phyloP scores from a whole-genome alignment of 73 alveolate species.

The Effrenium voratum region DNA sequence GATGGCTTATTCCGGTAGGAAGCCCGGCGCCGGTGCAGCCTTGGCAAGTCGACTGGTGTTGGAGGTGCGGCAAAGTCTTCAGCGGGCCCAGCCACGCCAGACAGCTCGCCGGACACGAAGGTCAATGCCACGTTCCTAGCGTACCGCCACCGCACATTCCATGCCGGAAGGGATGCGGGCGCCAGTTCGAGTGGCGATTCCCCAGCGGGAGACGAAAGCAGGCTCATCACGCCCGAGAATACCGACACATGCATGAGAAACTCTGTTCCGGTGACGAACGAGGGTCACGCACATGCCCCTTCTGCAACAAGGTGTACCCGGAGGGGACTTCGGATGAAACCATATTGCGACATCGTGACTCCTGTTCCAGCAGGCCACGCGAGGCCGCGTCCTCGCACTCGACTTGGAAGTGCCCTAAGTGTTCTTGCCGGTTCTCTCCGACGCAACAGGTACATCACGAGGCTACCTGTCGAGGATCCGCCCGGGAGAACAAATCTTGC shows the following conservation, averaged over 20 bases:
- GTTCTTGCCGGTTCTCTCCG: not conserved
- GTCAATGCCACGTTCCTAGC: too few species aligned
- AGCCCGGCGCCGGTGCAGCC: not conserved
- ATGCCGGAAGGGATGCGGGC: too few species aligned
- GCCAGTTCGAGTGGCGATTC: too few species aligned
- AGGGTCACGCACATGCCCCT: not conserved
- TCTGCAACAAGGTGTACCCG: not conserved
- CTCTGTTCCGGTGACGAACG: not conserved
- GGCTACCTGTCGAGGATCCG: not conserved
- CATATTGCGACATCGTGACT: not conserved
- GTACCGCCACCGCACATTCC: too few species aligned
- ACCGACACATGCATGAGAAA: not conserved
- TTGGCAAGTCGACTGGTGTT: not conserved
- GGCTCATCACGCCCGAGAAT: not conserved
- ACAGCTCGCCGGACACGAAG: not conserved
- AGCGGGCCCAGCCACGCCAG: not conserved
- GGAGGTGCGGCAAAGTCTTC: not conserved
- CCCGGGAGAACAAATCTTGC: not conserved
- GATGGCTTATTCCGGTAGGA: not conserved
- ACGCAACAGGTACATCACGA: not conserved
- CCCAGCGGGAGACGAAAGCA: too few species aligned
- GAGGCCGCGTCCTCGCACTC: not conserved
- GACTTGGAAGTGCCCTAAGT: not conserved
- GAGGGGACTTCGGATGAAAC: not conserved
- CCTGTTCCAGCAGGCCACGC: not conserved